Conservation (phyloP, 2,329 filamentous ascomycete species). For the Neoarthrinium moseri region DNA sequence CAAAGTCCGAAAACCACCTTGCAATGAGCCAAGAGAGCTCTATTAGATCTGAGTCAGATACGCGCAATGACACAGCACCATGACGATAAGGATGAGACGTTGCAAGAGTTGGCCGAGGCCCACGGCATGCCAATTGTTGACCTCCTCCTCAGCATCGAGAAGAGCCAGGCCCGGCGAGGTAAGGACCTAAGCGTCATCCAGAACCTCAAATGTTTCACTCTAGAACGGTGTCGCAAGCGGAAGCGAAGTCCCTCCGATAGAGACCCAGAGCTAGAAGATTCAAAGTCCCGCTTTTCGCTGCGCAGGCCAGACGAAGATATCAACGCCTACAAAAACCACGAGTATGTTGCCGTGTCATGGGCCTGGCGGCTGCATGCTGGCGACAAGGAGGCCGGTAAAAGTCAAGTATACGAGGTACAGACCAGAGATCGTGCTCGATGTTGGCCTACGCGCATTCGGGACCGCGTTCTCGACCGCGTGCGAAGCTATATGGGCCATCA, state of each 20-base stretch:
- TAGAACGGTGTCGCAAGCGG: not conserved
- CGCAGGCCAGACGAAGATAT: not conserved
- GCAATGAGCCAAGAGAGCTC: no score
- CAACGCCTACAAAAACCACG: not conserved
- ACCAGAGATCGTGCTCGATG: not conserved
- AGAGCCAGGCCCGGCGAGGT: not conserved
- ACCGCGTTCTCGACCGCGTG: conserved; percentile 7
- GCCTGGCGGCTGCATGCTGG: not conserved
- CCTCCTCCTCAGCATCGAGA: not conserved
- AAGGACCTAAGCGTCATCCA: not conserved
- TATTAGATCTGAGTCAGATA: not conserved
- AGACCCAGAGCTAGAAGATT: not conserved
- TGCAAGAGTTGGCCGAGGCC: not conserved
- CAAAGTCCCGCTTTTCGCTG: not conserved
- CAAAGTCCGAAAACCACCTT: no score
- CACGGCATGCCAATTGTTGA: not conserved
- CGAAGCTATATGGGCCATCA: conserved; percentile 8
- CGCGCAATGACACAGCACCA: not conserved
- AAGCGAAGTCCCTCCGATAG: not conserved
- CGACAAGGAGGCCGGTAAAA: not conserved
- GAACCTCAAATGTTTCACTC: not conserved
- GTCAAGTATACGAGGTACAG: not conserved
- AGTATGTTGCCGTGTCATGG: not conserved
- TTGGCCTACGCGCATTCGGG: conserved; percentile 3
- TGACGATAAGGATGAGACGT: not conserved